Conservation (phyloP, 164 flowering plant species). For the Dillenia suffruticosa region DNA sequence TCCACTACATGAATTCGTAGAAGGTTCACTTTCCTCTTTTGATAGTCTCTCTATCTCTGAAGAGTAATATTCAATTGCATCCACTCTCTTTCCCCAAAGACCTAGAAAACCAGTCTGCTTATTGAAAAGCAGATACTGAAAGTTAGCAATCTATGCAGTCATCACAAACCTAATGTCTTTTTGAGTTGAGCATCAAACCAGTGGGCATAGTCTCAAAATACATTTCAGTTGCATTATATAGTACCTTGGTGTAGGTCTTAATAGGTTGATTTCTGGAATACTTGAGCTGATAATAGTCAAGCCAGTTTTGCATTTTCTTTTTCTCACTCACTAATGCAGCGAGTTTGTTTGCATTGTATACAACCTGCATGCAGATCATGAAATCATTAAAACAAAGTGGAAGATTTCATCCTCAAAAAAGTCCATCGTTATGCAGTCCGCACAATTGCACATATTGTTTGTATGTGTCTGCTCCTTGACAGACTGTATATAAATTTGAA, state of each 20-base stretch:
- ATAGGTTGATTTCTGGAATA: slow-evolving; percentile 45
- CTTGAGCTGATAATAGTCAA: slow-evolving; percentile 63
- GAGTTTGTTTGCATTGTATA: slow-evolving; percentile 69
- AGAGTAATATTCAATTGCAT: slow-evolving; percentile 64
- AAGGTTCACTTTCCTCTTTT: slow-evolving; percentile 40
- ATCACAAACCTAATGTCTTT: neutral
- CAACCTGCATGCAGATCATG: slow-evolving; percentile 47
- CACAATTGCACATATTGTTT: no score
- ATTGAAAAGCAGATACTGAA: slow-evolving; percentile 3
- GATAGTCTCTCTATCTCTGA: slow-evolving; percentile 45
- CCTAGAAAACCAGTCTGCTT: slow-evolving; percentile 78
- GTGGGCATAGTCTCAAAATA: neutral
- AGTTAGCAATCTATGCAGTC: neutral
- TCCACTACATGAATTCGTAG: no score
- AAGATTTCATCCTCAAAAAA: no score
- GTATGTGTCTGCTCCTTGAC: no score
- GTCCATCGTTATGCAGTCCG: no score
- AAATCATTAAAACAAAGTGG: no score
- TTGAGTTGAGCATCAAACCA: neutral
- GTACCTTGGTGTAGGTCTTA: slow-evolving; percentile 60
- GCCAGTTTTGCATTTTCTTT: slow-evolving; percentile 69
- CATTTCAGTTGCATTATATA: neutral
- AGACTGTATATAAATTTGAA: no score
- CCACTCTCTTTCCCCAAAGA: slow-evolving; percentile 59
- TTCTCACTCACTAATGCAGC: slow-evolving; percentile 51